phyloP scores from a whole-genome alignment of 495 filamentous ascomycete species.

The Massariosphaeria phaeospora region DNA sequence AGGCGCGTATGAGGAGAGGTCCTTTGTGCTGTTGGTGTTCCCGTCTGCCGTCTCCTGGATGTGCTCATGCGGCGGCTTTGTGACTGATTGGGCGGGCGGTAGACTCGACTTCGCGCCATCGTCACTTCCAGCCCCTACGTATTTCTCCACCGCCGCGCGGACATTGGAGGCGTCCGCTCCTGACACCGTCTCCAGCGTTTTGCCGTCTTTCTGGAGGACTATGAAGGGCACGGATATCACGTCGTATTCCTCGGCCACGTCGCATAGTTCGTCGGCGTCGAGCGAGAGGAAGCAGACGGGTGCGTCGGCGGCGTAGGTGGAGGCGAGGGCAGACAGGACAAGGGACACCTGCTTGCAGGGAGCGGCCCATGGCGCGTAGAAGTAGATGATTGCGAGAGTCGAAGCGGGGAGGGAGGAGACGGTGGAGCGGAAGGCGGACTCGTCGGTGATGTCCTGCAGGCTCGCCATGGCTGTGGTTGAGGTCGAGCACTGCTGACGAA shows the following conservation, averaged over 20 bases:
- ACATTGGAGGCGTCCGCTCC: conserved; percentile 84
- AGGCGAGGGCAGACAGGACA: conserved; percentile 78
- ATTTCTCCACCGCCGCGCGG: conserved; percentile 72
- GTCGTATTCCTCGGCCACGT: conserved; percentile 83
- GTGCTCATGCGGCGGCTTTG: conserved; percentile 36
- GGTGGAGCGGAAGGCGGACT: conserved; percentile 62
- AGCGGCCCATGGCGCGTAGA: conserved; percentile 95
- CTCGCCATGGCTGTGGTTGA: conserved; percentile 36
- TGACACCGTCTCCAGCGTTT: conserved; percentile 72
- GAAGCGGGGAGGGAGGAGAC: conserved; percentile 58
- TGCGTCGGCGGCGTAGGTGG: conserved; percentile 64
- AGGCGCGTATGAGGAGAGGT: conserved; percentile 45
- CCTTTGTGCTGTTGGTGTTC: conserved; percentile 32
- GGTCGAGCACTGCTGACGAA: too few relatives aligned
- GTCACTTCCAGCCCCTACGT: conserved; percentile 57
- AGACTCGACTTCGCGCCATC: conserved; percentile 42
- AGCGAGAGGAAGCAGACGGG: conserved; percentile 79
- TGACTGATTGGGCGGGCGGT: conserved; percentile 50
- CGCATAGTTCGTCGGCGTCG: conserved; percentile 83
- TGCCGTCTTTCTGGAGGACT: conserved; percentile 65
- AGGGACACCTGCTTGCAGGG: conserved; percentile 89
- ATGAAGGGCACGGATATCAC: conserved; percentile 91
- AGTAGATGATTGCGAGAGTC: conserved; percentile 76
- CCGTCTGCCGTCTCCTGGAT: conserved; percentile 16
- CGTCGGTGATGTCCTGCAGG: conserved; percentile 65